These are phyloP conservation scores for Nepenthes alata DNA, from an alignment of 179 eudicot species.

Conservation along the genomic window DNA sequence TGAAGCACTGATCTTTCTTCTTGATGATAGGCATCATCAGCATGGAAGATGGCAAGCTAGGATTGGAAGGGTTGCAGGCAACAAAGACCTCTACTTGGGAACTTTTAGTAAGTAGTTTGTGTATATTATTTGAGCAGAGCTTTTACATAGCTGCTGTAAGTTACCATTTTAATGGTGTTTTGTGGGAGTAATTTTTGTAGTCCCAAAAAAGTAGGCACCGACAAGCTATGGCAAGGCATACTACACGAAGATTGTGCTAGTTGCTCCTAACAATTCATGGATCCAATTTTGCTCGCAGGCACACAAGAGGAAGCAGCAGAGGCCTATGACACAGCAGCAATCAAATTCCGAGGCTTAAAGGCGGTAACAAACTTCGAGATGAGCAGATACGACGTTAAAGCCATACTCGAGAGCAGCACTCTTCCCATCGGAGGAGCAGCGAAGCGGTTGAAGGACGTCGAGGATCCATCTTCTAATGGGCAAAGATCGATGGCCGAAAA, in stretches of 20 bases:
- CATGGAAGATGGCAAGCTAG: conserved; percentile 99
- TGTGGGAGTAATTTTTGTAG: too few relatives aligned
- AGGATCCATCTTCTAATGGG: conserved; percentile 25
- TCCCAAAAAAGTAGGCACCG: too few relatives aligned
- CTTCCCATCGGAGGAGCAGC: conserved; percentile 87
- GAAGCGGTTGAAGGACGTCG: conserved; percentile 66
- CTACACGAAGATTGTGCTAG: too few relatives aligned
- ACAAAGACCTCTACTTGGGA: conserved; percentile 89
- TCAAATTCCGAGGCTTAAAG: conserved; percentile 74
- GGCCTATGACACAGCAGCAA: conserved; percentile 94
- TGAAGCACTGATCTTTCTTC: background rate
- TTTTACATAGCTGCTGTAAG: background rate
- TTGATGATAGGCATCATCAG: conserved; percentile 60
- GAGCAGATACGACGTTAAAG: conserved; percentile 67
- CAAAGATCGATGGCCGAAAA: conserved; percentile 8
- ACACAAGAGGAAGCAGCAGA: conserved; percentile 99
- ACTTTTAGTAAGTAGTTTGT: conserved; percentile 61
- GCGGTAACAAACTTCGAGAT: conserved; percentile 94
- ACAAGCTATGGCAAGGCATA: too few relatives aligned
- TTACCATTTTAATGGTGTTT: too few relatives aligned
- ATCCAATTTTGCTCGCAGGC: conserved; percentile 20
- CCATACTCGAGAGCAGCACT: conserved; percentile 69
- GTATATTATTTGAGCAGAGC: background rate
- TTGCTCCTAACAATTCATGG: too few relatives aligned
- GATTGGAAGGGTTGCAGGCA: conserved; percentile 90